Evolutionary conservation across 2,329 filamentous ascomycete species (phyloP), one percentile per base, ranked within the genome.

Genomic region (Alternaria ethzedia): DNA sequence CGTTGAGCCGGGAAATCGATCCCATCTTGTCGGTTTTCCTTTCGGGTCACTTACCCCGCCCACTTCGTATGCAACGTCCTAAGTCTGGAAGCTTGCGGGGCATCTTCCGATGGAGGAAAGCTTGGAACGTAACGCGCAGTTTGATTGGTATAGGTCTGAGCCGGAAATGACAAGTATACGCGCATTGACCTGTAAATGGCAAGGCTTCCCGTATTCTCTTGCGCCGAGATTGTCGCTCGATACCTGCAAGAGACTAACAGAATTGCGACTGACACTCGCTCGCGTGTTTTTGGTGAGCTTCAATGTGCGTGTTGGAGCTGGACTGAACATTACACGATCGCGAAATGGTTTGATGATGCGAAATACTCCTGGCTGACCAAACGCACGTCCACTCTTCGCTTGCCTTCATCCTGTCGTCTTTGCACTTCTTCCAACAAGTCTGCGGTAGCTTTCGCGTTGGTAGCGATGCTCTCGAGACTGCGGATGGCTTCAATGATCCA

Each of bases 401-500:
- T 78, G 20, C 70, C 71, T 54, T 78, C 72, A 58, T 80, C 79
- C 65, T 82, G 79, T 49, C 75, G 65, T 52, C 74, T 69, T 28
- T 79, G 78, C 4, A 82, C 79, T 63, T 81, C 79, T 57, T 80
- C 75, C 4, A 82, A 67, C 0, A 82, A 73, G 66, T 82, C 77
- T 1, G 80, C 79, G 3, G 79, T 81, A 15, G 78, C 73, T 10
- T 75, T 76, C 2, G 81, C 81, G 63, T 82, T 83, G 4, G 75
- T 81, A 6, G 79, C 79, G 57, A 79, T 77, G 32, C 75, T 75
- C 46, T 81, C 76, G 26, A 82, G 70, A 12, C 75, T 72, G 9
- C 79, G 75, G 17, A 88, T 86, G 60, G 84, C 82, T 6, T 80
- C 74, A 28, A 82, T 78, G 57, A 88, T 86, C 86, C 86, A 87